Percentiles rank a stretch among this genome's conserved stretches.
Evolutionary conservation across 306 rosid species (phyloP).

Genomic region (Erythrophleum fordii): DNA sequence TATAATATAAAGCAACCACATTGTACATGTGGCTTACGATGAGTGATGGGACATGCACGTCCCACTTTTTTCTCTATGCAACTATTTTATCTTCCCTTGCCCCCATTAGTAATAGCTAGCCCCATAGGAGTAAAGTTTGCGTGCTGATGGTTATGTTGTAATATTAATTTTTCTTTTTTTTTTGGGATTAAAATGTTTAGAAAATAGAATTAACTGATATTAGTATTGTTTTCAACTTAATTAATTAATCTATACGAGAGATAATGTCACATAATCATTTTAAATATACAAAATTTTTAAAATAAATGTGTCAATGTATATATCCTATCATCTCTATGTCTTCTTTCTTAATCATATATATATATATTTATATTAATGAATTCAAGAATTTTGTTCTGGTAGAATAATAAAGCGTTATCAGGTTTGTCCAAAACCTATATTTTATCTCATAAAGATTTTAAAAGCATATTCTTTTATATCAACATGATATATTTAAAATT

Average conservation of each 20-base stretch:
- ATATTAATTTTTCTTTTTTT: too few species aligned
- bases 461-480: too few species aligned
- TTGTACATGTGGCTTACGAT: constrained; percentile 15
- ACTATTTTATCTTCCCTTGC: background rate
- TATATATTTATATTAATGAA: background rate
- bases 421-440: too few species aligned
- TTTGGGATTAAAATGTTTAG: too few species aligned
- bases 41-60: background rate
- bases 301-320: too few species aligned
- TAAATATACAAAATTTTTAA: background rate
- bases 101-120: constrained; percentile 3
- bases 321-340: background rate
- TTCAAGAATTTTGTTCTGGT: background rate
- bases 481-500: too few species aligned
- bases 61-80: constrained; percentile 5
- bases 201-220: too few species aligned
- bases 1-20: background rate
- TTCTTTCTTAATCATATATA: too few species aligned
- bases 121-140: background rate
- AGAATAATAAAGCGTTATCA: background rate
- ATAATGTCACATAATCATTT: background rate
- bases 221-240: background rate
- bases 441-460: too few species aligned
- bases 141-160: too few species aligned
- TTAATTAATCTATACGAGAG: background rate